Evolutionary conservation across 768 basidiomycete species (phyloP), one percentile per base, ranked within the genome.

Genomic region (Epithele typhae): DNA sequence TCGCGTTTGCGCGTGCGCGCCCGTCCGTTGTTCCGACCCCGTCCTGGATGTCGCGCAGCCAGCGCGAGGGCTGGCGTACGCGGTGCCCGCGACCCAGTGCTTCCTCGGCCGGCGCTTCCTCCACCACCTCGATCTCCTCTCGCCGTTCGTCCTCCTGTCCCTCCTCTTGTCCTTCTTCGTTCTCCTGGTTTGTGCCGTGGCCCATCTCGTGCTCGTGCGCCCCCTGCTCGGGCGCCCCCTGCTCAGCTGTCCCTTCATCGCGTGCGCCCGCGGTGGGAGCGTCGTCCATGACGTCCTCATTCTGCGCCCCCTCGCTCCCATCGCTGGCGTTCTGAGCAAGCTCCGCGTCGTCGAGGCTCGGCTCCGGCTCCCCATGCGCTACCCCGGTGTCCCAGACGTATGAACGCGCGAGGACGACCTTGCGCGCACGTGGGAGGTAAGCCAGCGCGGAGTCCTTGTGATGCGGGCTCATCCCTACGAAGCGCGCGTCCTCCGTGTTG

Each of bases 401-500:
- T 38, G 60, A 63, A 4, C 56, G 47, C 37, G 68, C 60, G 21
- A 64, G 53, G 5, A 54, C 48, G 2, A 68, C 48, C 0, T 53
- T 32, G 2, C 45, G 53, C n/a, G 50, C 58, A n/a, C 49, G 45
- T 0, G 60, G 60, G 65, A 64, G 71, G 45, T 69, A 71, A 18
- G 71, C 54, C 8, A 7, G 14, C 3, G 56, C 38, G 32, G 61
- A 55, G 0, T 58, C 68, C 17, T 64, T 63, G 33, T 57, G 62
- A 19, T 61, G 49, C 3, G 56, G 48, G 40, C 68, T 63, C 41
- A 63, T 56, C 15, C 73, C 71, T 2, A 74, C 40, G 62, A 65
- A 73, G 4, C 34, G 48, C 1, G 50, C 59, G 25, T 52, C 40
- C 0, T 34, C 15, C 2, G 48, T 45, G 2, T 40, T 32, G 4